phyloP scores from a whole-genome alignment of 1,139 yeast genomes.

The Geotrichum europaeum region DNA sequence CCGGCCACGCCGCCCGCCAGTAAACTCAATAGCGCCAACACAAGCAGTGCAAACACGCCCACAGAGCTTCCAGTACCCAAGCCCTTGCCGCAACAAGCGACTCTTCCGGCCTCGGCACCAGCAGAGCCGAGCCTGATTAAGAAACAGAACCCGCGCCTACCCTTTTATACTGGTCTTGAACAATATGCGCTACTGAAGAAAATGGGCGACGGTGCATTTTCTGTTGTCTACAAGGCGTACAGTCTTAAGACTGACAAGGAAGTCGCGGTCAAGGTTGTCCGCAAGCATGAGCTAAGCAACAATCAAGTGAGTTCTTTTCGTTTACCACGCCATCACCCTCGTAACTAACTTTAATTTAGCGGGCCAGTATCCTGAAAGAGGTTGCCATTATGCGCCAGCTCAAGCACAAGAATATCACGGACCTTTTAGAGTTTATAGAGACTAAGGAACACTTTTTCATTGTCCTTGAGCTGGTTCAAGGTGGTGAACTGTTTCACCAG shows the following conservation, averaged over 20 bases:
- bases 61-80: neutral
- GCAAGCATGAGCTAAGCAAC: conserved; percentile 54
- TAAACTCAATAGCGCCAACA: neutral
- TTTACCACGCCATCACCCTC: conserved; percentile 3
- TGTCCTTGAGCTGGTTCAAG: conserved; percentile 76
- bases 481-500: conserved; percentile 93
- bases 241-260: conserved; percentile 42
- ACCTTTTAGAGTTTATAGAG: conserved; percentile 61
- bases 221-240: conserved; percentile 71
- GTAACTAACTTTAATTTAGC: conserved; percentile 35
- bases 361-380: conserved; percentile 65
- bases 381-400: conserved; percentile 74
- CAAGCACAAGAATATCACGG: conserved; percentile 65
- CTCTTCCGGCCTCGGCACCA: neutral
- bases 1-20: neutral
- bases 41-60: neutral
- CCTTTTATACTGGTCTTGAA: conserved; percentile 12
- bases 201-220: conserved; percentile 74
- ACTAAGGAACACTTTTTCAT: conserved; percentile 64
- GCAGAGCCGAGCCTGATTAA: neutral
- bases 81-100: neutral
- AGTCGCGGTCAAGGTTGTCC: conserved; percentile 83
- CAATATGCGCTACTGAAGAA: conserved; percentile 42
- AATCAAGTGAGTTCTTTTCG: conserved; percentile 35
- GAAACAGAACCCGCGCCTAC: conserved; percentile 1